Base-by-base conservation (phyloP, 1,284 basidiomycete species). In the Anthracocystis walkeri region DNA sequence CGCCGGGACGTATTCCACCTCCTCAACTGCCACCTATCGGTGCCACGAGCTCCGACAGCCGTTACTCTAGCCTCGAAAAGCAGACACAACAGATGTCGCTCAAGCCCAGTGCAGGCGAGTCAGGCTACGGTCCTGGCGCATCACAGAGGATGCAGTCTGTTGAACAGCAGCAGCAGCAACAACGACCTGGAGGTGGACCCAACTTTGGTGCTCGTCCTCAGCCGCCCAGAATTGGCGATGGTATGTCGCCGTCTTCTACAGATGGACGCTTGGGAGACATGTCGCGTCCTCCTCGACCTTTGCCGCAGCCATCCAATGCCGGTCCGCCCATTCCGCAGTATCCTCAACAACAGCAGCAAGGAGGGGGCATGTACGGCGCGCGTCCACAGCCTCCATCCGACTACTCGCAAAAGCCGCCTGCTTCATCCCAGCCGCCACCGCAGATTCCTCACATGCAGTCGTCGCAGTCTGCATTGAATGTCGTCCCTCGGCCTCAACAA, bases 11-110 rank as follows among this genome's bases (percentile, higher is more conserved):
- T 2, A 50, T 75, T 12, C 53, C 65, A 21, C 61, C 66, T 50
- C 71, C 71, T 1, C 66, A 67, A 46, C 31, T 69, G 50, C 61
- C 64, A 33, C 59, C 54, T 14, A 7, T 74, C 5, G 33, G 60
- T 10, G 51, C 45, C 42, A 25, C 60, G 12, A 54, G 60, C 42
- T 33, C 44, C 20, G 72, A 71, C 44, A 60, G 54, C 18, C 61
- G 74, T 29, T 64, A 72, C 45, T 55, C 67, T 7, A 46, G 60
- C 4, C 63, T 82, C n/a, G 80, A 82, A 51, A 69, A 79, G 65
- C 77, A 79, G 68, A 80, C 80, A 3, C 65, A 77, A 42, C 78
- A 80, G 58, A 75, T 82, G 77, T 65, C 63, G 51, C 57, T 76
- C 51, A 58, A 69, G 58, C 58, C 61, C 18, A 49, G 46, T n/a